Conservation (phyloP, 352 stramenopile genomes). For the Phytophthora constricta region DNA sequence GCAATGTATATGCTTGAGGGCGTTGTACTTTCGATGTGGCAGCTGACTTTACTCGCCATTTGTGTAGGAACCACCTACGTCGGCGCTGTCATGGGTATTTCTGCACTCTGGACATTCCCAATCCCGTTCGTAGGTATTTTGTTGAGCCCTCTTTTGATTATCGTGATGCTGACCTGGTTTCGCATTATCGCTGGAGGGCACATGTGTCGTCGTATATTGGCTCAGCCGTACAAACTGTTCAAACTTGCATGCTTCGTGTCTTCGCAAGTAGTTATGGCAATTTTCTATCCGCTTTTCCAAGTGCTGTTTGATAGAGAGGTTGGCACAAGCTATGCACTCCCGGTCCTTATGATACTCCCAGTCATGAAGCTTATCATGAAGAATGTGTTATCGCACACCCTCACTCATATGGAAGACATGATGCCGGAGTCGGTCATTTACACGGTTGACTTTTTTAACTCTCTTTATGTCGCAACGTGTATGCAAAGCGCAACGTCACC, state of each 20-base stretch:
- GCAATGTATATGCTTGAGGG: constrained; percentile 11
- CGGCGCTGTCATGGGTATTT: not conserved
- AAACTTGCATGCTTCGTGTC: not conserved
- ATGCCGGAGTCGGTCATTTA: constrained; percentile 48
- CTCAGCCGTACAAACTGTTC: not conserved
- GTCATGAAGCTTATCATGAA: constrained; percentile 38
- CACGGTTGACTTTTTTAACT: constrained; percentile 49
- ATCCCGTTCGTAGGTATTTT: constrained; percentile 5
- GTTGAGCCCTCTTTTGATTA: not conserved
- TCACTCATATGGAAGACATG: constrained; percentile 38
- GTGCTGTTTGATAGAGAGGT: not conserved
- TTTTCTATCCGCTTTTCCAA: constrained; percentile 21
- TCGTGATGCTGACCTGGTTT: not conserved
- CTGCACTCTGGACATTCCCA: constrained; percentile 2
- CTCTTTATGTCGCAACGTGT: constrained; percentile 43
- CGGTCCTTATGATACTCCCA: constrained; percentile 13
- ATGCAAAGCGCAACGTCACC: constrained; percentile 38
- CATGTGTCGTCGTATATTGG: not conserved
- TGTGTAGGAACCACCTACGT: not conserved
- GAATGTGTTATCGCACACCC: constrained; percentile 21
- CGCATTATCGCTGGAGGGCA: not conserved
- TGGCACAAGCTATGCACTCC: not conserved
- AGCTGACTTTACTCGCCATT: not conserved
- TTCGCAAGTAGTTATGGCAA: constrained; percentile 1
- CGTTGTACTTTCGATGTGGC: not conserved